Evolutionary conservation across 129 eudicot genomes (phyloP).

Genomic region (Daucus carota): DNA sequence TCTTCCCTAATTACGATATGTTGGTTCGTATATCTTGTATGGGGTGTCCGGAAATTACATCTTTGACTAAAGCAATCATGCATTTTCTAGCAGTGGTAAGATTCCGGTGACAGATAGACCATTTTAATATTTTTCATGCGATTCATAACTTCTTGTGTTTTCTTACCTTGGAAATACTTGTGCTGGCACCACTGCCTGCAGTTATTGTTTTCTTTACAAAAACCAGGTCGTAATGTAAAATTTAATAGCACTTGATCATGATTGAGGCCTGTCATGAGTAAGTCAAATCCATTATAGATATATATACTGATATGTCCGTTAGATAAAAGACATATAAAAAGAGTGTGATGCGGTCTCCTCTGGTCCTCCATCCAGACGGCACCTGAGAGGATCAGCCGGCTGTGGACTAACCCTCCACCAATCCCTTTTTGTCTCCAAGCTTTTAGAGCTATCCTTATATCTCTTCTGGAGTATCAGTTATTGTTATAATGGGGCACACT

Average conservation of each 20-base stretch:
- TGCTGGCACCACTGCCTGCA: too few species aligned
- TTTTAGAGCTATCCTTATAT: background rate
- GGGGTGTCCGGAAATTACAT: too few species aligned
- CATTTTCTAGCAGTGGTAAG: background rate
- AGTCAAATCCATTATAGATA: background rate
- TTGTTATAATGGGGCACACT: too few species aligned
- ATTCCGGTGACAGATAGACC: too few species aligned
- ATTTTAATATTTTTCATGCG: too few species aligned
- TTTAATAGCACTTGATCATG: background rate
- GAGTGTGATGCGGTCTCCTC: background rate
- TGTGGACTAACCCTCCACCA: background rate
- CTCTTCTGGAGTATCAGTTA: background rate
- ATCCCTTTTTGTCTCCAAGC: background rate
- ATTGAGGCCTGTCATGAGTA: background rate
- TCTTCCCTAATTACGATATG: background rate
- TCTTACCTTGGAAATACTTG: too few species aligned
- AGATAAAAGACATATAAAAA: background rate
- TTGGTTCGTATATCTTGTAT: too few species aligned
- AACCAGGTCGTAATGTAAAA: too few species aligned
- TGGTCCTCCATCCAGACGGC: background rate
- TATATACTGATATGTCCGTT: too few species aligned
- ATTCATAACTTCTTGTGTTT: background rate
- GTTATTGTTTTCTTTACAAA: too few species aligned
- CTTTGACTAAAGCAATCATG: background rate
- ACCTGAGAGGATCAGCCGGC: background rate